phyloP scores from a whole-genome alignment of 345 rosid genomes.

The Nasturtium officinale region DNA sequence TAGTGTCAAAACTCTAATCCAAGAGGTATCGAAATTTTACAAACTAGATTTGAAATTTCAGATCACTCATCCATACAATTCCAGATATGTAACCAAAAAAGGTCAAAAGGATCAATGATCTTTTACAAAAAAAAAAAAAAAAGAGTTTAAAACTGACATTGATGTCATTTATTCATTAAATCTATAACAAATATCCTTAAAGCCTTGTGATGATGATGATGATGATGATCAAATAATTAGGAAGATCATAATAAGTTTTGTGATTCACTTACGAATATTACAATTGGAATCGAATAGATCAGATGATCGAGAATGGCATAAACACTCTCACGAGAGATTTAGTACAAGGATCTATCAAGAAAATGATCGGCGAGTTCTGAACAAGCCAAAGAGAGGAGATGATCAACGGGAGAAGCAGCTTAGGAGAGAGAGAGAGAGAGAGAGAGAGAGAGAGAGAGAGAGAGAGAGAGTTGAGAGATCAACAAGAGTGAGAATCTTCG shows the following conservation, averaged over 20 bases:
- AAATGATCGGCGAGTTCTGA: conserved; percentile 1
- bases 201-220: neutral
- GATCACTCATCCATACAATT: neutral
- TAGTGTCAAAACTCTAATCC: neutral
- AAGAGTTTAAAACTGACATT: neutral
- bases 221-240: neutral
- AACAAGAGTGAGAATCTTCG: conserved; percentile 25
- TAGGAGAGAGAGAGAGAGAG: conserved; percentile 15
- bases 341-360: conserved; percentile 14
- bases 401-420: neutral
- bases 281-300: conserved; percentile 24
- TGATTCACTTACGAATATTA: conserved; percentile 6
- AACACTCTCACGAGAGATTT: neutral
- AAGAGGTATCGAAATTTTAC: neutral
- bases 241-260: neutral
- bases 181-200: neutral
- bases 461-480: conserved; percentile 34
- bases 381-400: neutral
- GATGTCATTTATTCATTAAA: neutral
- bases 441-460: conserved; percentile 5
- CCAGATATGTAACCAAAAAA: neutral
- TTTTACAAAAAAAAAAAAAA: neutral
- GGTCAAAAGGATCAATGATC: conserved; percentile 32
- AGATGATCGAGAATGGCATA: conserved; percentile 17
- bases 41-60: neutral